A percentile compares a stretch with the other conserved stretches of the same genome.
Evolutionary conservation across 176 grass and related monocot genomes (phyloP).

Genomic region (Zoysia pacifica): DNA sequence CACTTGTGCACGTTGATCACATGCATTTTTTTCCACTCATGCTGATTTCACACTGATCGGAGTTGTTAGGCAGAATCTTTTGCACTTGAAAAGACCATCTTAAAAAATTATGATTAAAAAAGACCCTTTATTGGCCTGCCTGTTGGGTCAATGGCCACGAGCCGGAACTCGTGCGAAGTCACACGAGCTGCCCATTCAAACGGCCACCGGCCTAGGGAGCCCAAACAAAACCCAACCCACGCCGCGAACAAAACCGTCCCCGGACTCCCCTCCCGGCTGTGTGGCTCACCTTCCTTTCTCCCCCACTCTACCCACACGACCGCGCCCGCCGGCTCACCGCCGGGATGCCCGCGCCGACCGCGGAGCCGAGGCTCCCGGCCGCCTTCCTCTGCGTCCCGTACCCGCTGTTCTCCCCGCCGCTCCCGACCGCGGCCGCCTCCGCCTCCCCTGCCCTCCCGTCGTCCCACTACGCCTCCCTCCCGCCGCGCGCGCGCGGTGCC

Average conservation of each 20-base stretch:
- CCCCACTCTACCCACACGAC: neutral
- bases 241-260: constrained; percentile 4
- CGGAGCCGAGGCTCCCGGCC: constrained; percentile 45
- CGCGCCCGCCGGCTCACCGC: constrained; percentile 14
- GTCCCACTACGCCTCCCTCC: constrained; percentile 33
- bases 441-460: neutral
- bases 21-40: neutral
- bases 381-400: constrained; percentile 45
- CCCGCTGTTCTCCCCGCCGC: constrained; percentile 45
- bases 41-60: neutral
- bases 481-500: constrained; percentile 44
- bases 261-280: constrained; percentile 11
- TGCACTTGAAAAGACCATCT: neutral
- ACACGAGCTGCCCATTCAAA: constrained; percentile 20
- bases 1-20: neutral
- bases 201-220: constrained; percentile 29
- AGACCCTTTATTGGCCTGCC: neutral
- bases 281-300: constrained; percentile 46
- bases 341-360: constrained; percentile 49
- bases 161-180: neutral
- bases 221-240: neutral
- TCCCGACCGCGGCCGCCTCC: constrained; percentile 25
- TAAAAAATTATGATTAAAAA: neutral
- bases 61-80: constrained; percentile 21
- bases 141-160: neutral